Conservation (phyloP, 768 basidiomycete species). For the Mycena haematopus region DNA sequence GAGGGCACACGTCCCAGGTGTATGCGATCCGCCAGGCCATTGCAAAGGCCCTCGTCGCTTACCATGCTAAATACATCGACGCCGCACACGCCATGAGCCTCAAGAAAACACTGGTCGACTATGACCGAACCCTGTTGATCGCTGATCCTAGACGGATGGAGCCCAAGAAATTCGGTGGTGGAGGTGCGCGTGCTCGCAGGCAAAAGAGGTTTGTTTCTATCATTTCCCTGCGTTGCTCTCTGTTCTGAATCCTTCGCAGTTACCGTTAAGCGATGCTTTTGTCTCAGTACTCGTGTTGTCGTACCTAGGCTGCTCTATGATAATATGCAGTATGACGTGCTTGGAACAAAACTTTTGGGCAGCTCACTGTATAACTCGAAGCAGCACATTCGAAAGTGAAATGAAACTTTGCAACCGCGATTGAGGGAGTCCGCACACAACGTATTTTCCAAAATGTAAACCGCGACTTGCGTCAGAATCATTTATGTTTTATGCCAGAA, state of each 20-base stretch:
- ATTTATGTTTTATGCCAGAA: too few species aligned
- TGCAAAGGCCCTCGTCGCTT: conserved; percentile 96
- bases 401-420: too few species aligned
- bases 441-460: too few species aligned
- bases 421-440: too few species aligned
- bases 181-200: conserved; percentile 96
- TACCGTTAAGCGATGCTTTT: conserved; percentile 68
- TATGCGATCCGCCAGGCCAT: conserved; percentile 99
- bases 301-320: conserved; percentile 43
- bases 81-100: conserved; percentile 96
- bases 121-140: conserved; percentile 90
- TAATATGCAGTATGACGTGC: conserved; percentile 38
- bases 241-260: conserved; percentile 47
- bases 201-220: conserved; percentile 82
- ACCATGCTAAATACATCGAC: conserved; percentile 98
- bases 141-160: conserved; percentile 98
- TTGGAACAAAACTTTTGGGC: background rate
- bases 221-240: background rate
- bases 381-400: background rate
- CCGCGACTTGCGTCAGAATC: too few species aligned
- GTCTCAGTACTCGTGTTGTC: conserved; percentile 51
- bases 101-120: conserved; percentile 97
- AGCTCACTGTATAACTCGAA: background rate
- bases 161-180: conserved; percentile 99
- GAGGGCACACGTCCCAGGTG: conserved; percentile 98